Conservation (phyloP, 305 asterid genomes). For the Solanum hybrid region DNA sequence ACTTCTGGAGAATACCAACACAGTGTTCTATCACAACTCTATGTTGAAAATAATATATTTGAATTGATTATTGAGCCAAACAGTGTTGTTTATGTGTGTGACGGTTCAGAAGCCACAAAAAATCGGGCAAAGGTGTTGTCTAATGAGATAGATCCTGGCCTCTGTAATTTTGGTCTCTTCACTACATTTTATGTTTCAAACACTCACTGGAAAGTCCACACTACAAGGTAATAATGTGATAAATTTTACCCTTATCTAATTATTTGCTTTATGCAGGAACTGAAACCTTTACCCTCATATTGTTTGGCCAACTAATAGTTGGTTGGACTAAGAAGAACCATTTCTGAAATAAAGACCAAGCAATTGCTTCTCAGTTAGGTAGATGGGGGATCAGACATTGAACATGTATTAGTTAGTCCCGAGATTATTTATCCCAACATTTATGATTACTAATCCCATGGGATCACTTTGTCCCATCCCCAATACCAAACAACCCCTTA, state of each 20-base stretch:
- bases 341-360: background rate
- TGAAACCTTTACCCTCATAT: background rate
- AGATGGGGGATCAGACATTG: slow-evolving; percentile 89
- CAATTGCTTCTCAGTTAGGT: slow-evolving; percentile 35
- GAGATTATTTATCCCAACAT: background rate
- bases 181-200: slow-evolving; percentile 61
- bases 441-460: background rate
- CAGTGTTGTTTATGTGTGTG: slow-evolving; percentile 7
- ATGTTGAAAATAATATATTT: background rate
- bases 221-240: slow-evolving; percentile 50
- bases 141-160: slow-evolving; percentile 86
- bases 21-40: background rate
- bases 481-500: background rate
- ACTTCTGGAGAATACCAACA: background rate
- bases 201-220: slow-evolving; percentile 77
- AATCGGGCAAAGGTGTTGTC: slow-evolving; percentile 79
- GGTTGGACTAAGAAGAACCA: background rate
- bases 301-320: background rate
- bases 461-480: background rate
- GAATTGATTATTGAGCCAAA: background rate
- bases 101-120: slow-evolving; percentile 73
- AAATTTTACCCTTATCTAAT: background rate
- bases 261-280: background rate
- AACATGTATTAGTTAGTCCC: slow-evolving; percentile 20
- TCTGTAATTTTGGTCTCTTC: slow-evolving; percentile 69